Conservation (phyloP, 805 yeast genomes). For the Lipomyces yamadae region DNA sequence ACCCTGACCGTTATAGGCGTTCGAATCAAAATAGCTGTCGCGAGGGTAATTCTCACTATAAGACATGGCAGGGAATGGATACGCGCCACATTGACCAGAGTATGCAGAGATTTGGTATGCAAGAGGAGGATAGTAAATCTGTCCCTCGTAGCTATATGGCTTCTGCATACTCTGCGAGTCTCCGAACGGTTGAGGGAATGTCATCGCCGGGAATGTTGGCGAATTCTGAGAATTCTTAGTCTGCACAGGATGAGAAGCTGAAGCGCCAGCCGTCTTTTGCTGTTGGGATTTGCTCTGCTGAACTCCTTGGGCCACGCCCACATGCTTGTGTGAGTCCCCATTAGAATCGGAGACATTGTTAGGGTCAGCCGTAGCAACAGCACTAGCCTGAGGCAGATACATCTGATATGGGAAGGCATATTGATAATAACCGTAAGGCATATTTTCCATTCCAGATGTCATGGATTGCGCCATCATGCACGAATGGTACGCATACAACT, state of each 20-base stretch:
- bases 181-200: not conserved
- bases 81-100: conserved; percentile 4
- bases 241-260: conserved; percentile 1
- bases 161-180: not conserved
- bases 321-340: conserved; percentile 1
- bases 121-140: not conserved
- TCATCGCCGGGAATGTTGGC: not conserved
- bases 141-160: not conserved
- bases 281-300: not conserved
- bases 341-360: not conserved
- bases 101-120: not conserved
- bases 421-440: conserved; percentile 8
- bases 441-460: conserved; percentile 1
- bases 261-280: not conserved
- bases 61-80: not conserved
- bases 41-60: not conserved
- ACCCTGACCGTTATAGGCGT: not conserved
- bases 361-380: not conserved
- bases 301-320: not conserved
- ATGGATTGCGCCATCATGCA: conserved; percentile 5
- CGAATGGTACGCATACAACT: not conserved
- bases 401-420: conserved; percentile 4
- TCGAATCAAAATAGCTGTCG: conserved; percentile 6
- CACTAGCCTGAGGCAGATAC: not conserved
- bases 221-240: not conserved